phyloP scores from a whole-genome alignment of 2,329 filamentous ascomycete species.

The Emydomyces testavorans region DNA sequence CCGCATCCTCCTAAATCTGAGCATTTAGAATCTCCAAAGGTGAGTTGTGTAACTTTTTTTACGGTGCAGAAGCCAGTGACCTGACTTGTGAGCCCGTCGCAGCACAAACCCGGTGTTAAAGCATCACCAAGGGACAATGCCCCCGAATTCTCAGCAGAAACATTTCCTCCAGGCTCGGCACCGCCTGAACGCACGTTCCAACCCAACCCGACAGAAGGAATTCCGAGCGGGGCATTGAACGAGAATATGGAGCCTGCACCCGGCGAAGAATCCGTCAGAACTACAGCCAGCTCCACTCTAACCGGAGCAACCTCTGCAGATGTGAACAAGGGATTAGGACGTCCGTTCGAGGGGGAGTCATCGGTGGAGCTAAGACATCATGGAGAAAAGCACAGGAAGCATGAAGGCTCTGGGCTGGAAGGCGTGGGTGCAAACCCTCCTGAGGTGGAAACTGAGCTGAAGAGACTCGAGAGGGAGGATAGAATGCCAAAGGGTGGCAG shows the following conservation, averaged over 20 bases:
- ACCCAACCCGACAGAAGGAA: slow-evolving; percentile 30
- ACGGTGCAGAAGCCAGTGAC: not conserved
- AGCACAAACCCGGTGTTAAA: slow-evolving; percentile 55
- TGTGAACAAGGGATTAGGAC: slow-evolving; percentile 44
- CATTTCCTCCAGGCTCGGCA: slow-evolving; percentile 51
- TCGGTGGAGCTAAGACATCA: slow-evolving; percentile 39
- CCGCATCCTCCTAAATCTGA: not conserved
- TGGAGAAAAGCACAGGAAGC: slow-evolving; percentile 33
- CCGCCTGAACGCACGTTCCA: slow-evolving; percentile 42
- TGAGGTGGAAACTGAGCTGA: not conserved
- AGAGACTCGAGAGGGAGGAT: slow-evolving; percentile 9
- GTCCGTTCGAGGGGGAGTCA: slow-evolving; percentile 42
- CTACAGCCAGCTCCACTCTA: slow-evolving; percentile 38
- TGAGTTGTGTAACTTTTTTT: not conserved
- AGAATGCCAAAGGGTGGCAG: not conserved
- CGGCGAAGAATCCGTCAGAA: slow-evolving; percentile 33
- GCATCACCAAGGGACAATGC: slow-evolving; percentile 45
- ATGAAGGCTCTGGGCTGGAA: slow-evolving; percentile 33
- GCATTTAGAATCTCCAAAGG: slow-evolving; percentile 4
- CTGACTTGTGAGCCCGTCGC: not conserved
- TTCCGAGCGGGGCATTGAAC: slow-evolving; percentile 34
- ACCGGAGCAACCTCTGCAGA: slow-evolving; percentile 43
- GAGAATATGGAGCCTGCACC: slow-evolving; percentile 28
- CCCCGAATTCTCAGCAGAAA: slow-evolving; percentile 54
- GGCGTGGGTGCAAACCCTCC: slow-evolving; percentile 31